Evolutionary conservation across 345 rosid genomes (phyloP), one percentile per base, ranked within the genome.

Genomic region (Fremontodendron californicum): DNA sequence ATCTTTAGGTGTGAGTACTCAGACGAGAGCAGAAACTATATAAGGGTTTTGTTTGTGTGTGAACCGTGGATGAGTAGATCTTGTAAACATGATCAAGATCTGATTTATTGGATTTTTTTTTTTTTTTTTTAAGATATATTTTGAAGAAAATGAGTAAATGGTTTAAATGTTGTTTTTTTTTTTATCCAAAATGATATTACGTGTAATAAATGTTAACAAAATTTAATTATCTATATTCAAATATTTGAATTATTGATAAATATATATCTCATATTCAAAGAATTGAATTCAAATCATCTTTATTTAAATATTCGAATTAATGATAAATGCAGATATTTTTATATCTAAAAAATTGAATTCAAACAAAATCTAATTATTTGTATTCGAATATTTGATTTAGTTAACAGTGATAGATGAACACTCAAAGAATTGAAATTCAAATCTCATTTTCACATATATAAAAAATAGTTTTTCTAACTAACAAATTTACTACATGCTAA

Each of bases 1-100:
- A 4, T 52, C 3, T 29, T 76, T n/a, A 12, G 78, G 79, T 72
- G 76, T 19, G 60, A 73, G 73, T 21, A 16, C 52, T 51, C 58
- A 49, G 55, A 71, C 23, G 25, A 40, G 3, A 48, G 19, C n/a
- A 29, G 37, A 13, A 12, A 25, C 2, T 57, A 57, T 57, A 57
- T 51, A 51, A 4, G 23, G 57, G 10, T 18, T 5, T 18, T 19
- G 23, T 18, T 23, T 23, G 15, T 4, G 15, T 55, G 15, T 23
- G 60, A 21, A 7, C 58, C 6, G 58, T 52, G 4, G 55, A 49
- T 19, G 57, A 25, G 16, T 9, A 1, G 29, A 57, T 57, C 62
- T 10, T 3, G 16, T 57, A 57, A 45, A 19, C 55, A 45, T 21
- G 3, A 42, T 4, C 31, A 39, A 9, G n/a, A 13, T 63, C 0